Percentiles rank a stretch among this genome's conserved stretches.
phyloP scores from a whole-genome alignment of 441 rosid genomes.

The Populus tomentosa region DNA sequence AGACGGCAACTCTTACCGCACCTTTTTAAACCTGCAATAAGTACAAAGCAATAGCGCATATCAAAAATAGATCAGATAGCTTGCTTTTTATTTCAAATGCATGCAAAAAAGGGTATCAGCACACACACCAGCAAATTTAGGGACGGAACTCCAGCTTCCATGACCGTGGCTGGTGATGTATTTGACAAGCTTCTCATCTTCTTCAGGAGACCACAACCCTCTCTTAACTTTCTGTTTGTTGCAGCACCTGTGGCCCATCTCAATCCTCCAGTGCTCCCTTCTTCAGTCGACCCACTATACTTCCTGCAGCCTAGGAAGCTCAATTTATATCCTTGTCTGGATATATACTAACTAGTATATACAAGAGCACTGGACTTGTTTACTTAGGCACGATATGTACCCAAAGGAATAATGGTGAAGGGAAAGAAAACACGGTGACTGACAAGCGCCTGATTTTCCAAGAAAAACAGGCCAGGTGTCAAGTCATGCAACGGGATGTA shows the following conservation, averaged over 20 bases:
- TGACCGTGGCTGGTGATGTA: conserved; percentile 63
- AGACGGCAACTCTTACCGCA: conserved; percentile 76
- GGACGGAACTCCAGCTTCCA: conserved; percentile 75
- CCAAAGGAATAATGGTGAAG: neutral
- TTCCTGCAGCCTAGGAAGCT: too few relatives aligned
- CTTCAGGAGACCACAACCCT: conserved; percentile 80
- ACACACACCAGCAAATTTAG: conserved; percentile 55
- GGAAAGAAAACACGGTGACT: neutral
- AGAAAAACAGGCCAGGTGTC: too few relatives aligned
- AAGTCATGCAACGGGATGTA: too few relatives aligned
- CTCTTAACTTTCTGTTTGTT: conserved; percentile 67
- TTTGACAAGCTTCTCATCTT: conserved; percentile 26
- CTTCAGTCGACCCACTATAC: too few relatives aligned
- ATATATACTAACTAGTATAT: neutral
- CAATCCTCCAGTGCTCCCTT: neutral
- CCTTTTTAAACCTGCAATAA: conserved; percentile 59
- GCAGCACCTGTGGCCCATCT: conserved; percentile 71
- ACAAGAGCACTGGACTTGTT: neutral
- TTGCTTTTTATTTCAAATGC: neutral
- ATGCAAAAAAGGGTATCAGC: neutral
- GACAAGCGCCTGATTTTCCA: too few relatives aligned
- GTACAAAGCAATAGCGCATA: neutral
- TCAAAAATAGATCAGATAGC: neutral
- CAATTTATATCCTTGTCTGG: neutral
- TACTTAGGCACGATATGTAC: neutral